Evolutionary conservation across 306 rosid species (phyloP).

Genomic region (Ormosia emarginata): DNA sequence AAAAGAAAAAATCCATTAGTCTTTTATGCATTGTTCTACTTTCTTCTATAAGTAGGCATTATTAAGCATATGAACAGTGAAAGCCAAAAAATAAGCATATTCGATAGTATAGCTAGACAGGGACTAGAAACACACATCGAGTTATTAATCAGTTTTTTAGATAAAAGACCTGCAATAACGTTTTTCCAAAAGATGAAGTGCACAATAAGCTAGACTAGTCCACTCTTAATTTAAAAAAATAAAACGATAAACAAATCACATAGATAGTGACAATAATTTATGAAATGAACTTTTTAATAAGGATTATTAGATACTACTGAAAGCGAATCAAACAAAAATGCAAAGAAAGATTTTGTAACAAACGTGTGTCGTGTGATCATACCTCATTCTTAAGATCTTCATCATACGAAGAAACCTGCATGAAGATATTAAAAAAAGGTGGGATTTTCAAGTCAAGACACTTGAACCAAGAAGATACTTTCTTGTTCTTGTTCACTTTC

Average conservation of each 20-base stretch:
- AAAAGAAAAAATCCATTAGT: background rate
- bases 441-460: slow-evolving; percentile 5
- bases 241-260: background rate
- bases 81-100: background rate
- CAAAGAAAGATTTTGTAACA: background rate
- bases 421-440: background rate
- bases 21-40: background rate
- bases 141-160: background rate
- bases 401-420: slow-evolving; percentile 41
- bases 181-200: background rate
- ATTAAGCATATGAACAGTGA: background rate
- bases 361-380: background rate
- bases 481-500: too few species aligned
- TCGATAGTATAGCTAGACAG: background rate
- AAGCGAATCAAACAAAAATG: background rate
- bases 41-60: background rate
- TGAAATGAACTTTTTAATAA: background rate
- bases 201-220: background rate
- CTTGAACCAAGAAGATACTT: background rate
- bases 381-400: slow-evolving; percentile 41
- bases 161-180: background rate
- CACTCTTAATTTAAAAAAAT: background rate
- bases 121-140: background rate
- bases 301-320: background rate
- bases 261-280: background rate